phyloP scores from a whole-genome alignment of 2,329 filamentous ascomycete genomes.

The Fonsecaea pedrosoi region DNA sequence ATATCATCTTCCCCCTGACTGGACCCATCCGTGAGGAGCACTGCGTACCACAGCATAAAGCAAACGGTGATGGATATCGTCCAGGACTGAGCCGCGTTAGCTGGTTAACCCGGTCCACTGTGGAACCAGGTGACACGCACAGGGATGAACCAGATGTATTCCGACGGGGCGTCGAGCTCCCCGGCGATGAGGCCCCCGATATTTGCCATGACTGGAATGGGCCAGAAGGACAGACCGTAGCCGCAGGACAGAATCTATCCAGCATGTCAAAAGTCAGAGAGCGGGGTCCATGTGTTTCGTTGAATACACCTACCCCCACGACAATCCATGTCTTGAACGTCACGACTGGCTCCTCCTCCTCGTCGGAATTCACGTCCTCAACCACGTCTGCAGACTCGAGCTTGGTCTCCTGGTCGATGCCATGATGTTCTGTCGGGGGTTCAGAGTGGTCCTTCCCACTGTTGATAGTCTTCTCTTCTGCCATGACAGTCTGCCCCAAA shows the following conservation, averaged over 20 bases:
- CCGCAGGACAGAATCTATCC: conserved; percentile 27
- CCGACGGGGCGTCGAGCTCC: conserved; percentile 18
- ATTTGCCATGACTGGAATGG: conserved; percentile 29
- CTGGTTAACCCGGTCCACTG: background rate
- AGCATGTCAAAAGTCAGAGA: background rate
- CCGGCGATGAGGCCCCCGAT: conserved; percentile 20
- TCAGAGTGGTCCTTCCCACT: background rate
- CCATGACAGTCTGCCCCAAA: background rate
- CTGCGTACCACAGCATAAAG: conserved; percentile 26
- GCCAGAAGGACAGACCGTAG: conserved; percentile 33
- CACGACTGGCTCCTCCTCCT: conserved; percentile 35
- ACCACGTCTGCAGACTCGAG: background rate
- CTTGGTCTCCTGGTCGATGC: background rate
- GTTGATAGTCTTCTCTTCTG: background rate
- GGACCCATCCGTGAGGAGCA: background rate
- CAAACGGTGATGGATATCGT: conserved; percentile 25
- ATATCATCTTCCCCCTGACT: background rate
- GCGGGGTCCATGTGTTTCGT: background rate
- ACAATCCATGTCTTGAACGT: conserved; percentile 43
- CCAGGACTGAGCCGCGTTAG: conserved; percentile 14
- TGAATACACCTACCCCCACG: conserved; percentile 31
- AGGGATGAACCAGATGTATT: conserved; percentile 27
- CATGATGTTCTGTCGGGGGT: background rate
- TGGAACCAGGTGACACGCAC: background rate
- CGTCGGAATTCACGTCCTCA: conserved; percentile 2